Evolutionary conservation across 257 asterid genomes (phyloP).

Genomic region (Capsicum rhomboideum): DNA sequence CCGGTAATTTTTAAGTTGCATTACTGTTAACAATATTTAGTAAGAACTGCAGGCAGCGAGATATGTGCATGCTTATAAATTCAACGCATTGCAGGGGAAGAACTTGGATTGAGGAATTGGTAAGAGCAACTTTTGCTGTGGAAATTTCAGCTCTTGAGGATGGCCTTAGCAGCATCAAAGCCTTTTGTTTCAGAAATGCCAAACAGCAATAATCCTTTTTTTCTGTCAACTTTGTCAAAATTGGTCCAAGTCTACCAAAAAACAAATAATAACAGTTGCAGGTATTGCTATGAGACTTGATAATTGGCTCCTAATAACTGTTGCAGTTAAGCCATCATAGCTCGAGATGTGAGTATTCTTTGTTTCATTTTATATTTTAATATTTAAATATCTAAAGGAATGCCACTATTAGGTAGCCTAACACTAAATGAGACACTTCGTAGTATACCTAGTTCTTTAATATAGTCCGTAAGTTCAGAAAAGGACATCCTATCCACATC

Average conservation of each 20-base stretch:
- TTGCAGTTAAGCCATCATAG: neutral
- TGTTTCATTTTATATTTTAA: no score
- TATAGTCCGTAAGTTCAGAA: no score
- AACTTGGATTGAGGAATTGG: slow-evolving; percentile 54
- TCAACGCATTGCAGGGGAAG: slow-evolving; percentile 30
- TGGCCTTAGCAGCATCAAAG: slow-evolving; percentile 57
- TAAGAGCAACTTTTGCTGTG: slow-evolving; percentile 49
- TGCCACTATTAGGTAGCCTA: no score
- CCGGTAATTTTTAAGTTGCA: slow-evolving; percentile 30
- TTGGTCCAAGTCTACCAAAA: neutral
- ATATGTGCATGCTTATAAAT: neutral
- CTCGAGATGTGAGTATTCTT: neutral
- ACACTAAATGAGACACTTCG: no score
- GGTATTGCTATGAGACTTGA: neutral
- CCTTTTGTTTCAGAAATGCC: slow-evolving; percentile 48
- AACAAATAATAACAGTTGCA: neutral
- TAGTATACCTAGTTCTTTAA: no score
- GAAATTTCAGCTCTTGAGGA: slow-evolving; percentile 41
- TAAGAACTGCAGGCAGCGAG: neutral
- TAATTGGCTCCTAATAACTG: neutral
- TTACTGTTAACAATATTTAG: neutral
- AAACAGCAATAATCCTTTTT: slow-evolving; percentile 8
- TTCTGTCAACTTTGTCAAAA: neutral
- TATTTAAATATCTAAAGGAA: neutral
- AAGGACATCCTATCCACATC: no score